Evolutionary conservation across 306 rosid genomes (phyloP).

Genomic region (Quercus bicolor): DNA sequence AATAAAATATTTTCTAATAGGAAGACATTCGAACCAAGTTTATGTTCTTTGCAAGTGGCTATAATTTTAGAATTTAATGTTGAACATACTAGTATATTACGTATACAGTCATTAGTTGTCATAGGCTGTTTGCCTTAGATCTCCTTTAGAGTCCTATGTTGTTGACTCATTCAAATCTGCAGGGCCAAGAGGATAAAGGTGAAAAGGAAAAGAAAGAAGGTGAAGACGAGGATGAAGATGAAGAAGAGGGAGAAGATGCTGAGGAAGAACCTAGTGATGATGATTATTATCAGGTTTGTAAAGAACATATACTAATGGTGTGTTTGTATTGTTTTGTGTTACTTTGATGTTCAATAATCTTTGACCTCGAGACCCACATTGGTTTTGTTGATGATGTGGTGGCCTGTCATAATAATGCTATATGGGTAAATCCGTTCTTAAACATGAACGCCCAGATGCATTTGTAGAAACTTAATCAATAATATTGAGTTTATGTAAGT

Average conservation of each 20-base stretch:
- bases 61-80: not conserved
- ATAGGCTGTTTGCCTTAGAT: not conserved
- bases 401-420: too few relatives aligned
- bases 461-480: too few relatives aligned
- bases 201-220: conserved; percentile 35
- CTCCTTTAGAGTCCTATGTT: conserved; percentile 6
- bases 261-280: conserved; percentile 39
- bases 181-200: conserved; percentile 29
- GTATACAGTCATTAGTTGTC: not conserved
- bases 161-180: conserved; percentile 14
- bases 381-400: too few relatives aligned
- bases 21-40: too few relatives aligned
- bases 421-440: too few relatives aligned
- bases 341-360: not conserved
- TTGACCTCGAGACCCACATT: too few relatives aligned
- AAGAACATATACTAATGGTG: conserved; percentile 10
- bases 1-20: too few relatives aligned
- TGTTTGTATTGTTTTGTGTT: not conserved
- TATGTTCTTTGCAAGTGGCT: not conserved
- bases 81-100: not conserved
- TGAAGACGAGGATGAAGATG: conserved; percentile 44
- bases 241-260: conserved; percentile 34
- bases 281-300: conserved; percentile 53
- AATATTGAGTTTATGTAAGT: too few relatives aligned
- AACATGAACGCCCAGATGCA: too few relatives aligned